Evolutionary conservation across 345 rosid genomes (phyloP), one percentile per base, ranked within the genome.

Genomic region (Acer negundo): DNA sequence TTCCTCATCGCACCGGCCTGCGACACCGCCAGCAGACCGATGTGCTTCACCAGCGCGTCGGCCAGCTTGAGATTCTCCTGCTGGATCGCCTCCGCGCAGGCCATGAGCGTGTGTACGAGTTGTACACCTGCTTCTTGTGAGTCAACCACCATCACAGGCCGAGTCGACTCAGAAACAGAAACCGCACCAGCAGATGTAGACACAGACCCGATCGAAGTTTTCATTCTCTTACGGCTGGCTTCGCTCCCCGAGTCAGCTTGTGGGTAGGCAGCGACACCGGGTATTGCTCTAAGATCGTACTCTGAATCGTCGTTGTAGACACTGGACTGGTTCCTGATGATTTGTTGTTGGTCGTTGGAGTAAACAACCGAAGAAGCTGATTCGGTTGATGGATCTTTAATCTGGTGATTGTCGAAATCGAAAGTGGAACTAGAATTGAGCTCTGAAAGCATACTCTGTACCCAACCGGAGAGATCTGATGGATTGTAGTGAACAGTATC

Each of bases 1-100:
- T 93, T 95, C 47, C 94, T 82, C 98, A 95, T 93, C 23, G 98
- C 92, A 0, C 98, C 97, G 11, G 86, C 83, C 69, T 95, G 98
- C 26, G 97, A 87, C 1, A 80, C 78, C 5, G 98, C 95, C 3
- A 92, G 90, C n/a, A 87, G 61, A 0, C 95, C 90, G 9, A 93
- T 86, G 62, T 92, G 92, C 85, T 92, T 95, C 7, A 95, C 93
- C 2, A 95, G 92, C 44, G 91, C 91, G 58, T 92, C 97, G 0
- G 94, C 98, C 2, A 90, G 80, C 78, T 82, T 84, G 24, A 93
- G 38, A 56, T 93, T 82, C 40, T 88, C 86, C 67, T 85, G 86
- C 69, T 95, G 98, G 62, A 93, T 86, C 0, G 98, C 91, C 78
- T 93, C 95, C 0, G 98, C 98, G 69, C 97, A 95, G 2, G 98